phyloP scores from a whole-genome alignment of 1,284 basidiomycete genomes.

The Lentinula novae-zelandiae region DNA sequence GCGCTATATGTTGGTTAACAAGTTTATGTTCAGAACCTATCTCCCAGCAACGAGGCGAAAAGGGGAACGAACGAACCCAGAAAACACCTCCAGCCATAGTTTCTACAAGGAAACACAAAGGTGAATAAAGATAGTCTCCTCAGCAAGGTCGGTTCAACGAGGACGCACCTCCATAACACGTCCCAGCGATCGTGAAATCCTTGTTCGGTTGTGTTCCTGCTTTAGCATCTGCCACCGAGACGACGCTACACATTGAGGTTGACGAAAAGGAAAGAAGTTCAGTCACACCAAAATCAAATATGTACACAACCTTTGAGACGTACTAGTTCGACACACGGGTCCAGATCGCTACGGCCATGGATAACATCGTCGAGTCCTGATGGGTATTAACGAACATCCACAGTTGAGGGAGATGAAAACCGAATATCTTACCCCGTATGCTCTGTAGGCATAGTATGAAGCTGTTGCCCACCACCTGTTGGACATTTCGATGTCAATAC shows the following conservation, averaged over 20 bases:
- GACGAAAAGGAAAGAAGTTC: too few relatives aligned
- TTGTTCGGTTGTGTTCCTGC: constrained; percentile 35
- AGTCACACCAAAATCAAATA: too few relatives aligned
- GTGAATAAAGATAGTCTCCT: constrained; percentile 11
- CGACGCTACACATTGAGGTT: constrained; percentile 25
- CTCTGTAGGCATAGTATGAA: constrained; percentile 43
- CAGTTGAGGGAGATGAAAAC: too few relatives aligned
- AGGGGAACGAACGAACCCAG: constrained; percentile 30
- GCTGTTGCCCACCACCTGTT: constrained; percentile 49
- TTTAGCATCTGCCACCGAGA: constrained; percentile 35
- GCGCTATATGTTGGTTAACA: constrained; percentile 24
- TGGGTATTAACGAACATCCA: neutral
- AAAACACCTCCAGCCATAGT: constrained; percentile 51
- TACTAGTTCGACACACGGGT: constrained; percentile 42
- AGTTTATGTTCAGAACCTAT: too few relatives aligned
- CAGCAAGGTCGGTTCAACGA: neutral
- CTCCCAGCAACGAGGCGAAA: neutral
- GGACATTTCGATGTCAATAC: neutral
- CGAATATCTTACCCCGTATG: constrained; percentile 28
- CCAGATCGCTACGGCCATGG: constrained; percentile 46
- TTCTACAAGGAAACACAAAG: neutral
- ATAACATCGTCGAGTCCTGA: constrained; percentile 32
- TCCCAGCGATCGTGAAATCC: constrained; percentile 32
- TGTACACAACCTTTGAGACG: constrained; percentile 14
- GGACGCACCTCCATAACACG: constrained; percentile 38